Conservation (phyloP, 2,329 filamentous ascomycete genomes). For the Pyrenophora graminea region DNA sequence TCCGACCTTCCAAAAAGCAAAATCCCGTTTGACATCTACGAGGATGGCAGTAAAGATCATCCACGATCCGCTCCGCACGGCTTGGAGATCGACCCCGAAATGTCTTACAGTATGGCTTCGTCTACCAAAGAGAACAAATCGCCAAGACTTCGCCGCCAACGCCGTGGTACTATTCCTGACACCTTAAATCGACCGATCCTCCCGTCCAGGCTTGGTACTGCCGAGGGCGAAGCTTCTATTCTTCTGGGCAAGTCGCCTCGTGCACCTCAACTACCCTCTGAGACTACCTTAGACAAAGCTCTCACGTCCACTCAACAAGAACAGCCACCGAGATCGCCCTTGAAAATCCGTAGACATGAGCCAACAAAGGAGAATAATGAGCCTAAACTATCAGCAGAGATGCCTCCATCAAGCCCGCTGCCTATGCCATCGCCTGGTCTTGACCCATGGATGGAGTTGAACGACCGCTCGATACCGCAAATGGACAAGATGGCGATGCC, state of each 20-base stretch:
- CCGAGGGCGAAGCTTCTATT: conserved; percentile 25
- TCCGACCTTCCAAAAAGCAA: conserved; percentile 23
- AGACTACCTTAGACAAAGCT: conserved; percentile 16
- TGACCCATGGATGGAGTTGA: conserved; percentile 40
- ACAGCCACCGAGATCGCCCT: conserved; percentile 24
- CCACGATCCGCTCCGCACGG: conserved; percentile 12
- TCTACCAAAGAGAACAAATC: conserved; percentile 39
- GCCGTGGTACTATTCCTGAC: conserved; percentile 32
- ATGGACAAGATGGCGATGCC: conserved; percentile 43
- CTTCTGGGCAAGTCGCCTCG: conserved; percentile 29
- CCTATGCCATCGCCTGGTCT: conserved; percentile 34
- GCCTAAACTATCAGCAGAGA: conserved; percentile 21
- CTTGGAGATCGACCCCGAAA: conserved; percentile 13
- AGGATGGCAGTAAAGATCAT: conserved; percentile 34
- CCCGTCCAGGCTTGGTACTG: conserved; percentile 21
- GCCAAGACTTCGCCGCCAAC: conserved; percentile 29
- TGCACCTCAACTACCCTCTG: conserved; percentile 5
- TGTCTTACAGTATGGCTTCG: conserved; percentile 23
- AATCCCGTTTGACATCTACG: conserved; percentile 36
- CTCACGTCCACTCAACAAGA: conserved; percentile 11
- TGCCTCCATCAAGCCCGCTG: conserved; percentile 36
- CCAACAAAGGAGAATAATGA: conserved; percentile 29
- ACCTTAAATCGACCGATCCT: conserved; percentile 14
- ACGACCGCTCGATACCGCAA: conserved; percentile 34
- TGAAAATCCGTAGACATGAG: conserved; percentile 24